Evolutionary conservation across 2,329 filamentous ascomycete species (phyloP), one percentile per base, ranked within the genome.

Genomic region (Penicillium sp.): DNA sequence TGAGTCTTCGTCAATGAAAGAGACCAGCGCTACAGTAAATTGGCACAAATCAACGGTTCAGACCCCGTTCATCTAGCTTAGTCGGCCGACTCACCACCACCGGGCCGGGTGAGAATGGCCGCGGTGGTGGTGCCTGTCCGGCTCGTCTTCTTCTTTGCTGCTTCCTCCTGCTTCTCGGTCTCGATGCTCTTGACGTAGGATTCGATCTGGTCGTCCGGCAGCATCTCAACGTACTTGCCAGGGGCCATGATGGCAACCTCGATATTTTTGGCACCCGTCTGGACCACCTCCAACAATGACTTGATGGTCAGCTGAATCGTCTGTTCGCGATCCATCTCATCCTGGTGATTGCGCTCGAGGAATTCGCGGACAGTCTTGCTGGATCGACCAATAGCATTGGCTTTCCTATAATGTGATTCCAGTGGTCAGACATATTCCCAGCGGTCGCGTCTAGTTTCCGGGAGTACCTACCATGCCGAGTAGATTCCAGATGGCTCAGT

Each of bases 401-500:
- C 94, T 79, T 98, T 97, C 93, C 93, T 97, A 49, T 47, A 36
- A 47, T 15, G 8, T 2, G 11, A 16, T n/a, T n/a, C n/a, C n/a
- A n/a, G n/a, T n/a, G n/a, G n/a, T n/a, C n/a, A n/a, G n/a, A n/a
- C n/a, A n/a, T n/a, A n/a, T n/a, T n/a, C n/a, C n/a, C n/a, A n/a
- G n/a, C n/a, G n/a, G n/a, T n/a, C n/a, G n/a, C n/a, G n/a, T n/a
- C n/a, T n/a, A n/a, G 38, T 41, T 36, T 36, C 38, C 21, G 37
- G 33, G 21, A 39, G 3, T 4, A 66, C 80, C 38, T 77, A 97
- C 93, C 93, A 98, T 67, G 93, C 93, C 42, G 89, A 96, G 77
- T 97, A 98, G 69, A 98, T 98, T 45, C 94, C 93, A 50, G 89
- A 95, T n/a, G 94, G 93, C 74, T 98, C 93, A 3, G 93, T 98